Evolutionary conservation across 495 filamentous ascomycete genomes (phyloP), one percentile per base, ranked within the genome.

Genomic region (Podospora conica): DNA sequence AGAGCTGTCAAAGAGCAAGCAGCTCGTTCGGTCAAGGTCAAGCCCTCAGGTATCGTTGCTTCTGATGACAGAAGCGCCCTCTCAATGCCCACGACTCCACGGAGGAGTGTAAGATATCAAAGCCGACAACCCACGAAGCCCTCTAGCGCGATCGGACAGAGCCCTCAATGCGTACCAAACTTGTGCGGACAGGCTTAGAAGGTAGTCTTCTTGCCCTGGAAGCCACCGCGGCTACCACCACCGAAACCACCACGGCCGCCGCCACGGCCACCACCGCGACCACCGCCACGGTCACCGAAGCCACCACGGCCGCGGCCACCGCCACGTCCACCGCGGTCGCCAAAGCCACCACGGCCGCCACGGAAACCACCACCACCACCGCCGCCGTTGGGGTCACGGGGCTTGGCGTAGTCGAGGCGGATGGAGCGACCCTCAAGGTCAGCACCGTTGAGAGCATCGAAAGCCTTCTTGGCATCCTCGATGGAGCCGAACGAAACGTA

Each of bases 201-300:
- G 69, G 89, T 95, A 77, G 86, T 88, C 87, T 96, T 96, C 84
- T 88, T 89, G 73, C 95, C 95, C 81, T 91, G 84, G 85, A 93
- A 97, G 59, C 84, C 80, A 48, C 81, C 69, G 25, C 55, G 55
- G 60, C 85, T 81, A 60, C 85, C 81, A 61, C 86, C 81, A 60
- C 77, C 72, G 60, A 76, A 74, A 63, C 78, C 78, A 63, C 86
- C 81, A 58, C 76, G 73, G 62, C 75, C 76, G 62, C 78, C 77
- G 18, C 80, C 73, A 61, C 71, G 65, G 23, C 71, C 67, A 54
- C 68, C 62, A 60, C 69, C 64, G 23, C 79, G 70, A 62, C 78
- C 70, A 64, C 81, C 74, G 63, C 75, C 69, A 54, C 77, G 65
- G 20, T 69, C 67, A 69, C 78, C 65, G 31, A 29, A 29, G 48